Percentiles rank a stretch among this genome's conserved stretches.
phyloP scores from a whole-genome alignment of 2,329 filamentous ascomycete genomes.

The Aureobasidium sp. region DNA sequence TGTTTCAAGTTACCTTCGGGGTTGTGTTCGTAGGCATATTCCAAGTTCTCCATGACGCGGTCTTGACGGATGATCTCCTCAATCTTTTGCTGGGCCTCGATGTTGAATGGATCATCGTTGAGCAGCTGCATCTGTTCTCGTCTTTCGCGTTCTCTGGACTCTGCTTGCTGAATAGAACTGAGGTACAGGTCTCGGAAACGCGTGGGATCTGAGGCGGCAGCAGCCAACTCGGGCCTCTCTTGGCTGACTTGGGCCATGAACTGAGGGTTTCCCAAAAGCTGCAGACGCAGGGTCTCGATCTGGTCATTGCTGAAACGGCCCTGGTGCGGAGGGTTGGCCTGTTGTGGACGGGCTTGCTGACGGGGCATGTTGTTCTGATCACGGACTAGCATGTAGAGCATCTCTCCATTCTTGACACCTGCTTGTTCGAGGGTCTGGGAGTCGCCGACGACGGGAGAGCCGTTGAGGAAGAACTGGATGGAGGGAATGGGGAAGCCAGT shows the following conservation, averaged over 20 bases:
- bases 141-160: slow-evolving; percentile 66
- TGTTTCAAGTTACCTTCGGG: slow-evolving; percentile 64
- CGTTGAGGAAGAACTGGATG: slow-evolving; percentile 88
- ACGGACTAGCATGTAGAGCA: slow-evolving; percentile 77
- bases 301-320: slow-evolving; percentile 24
- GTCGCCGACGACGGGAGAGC: slow-evolving; percentile 69
- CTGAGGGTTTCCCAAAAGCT: slow-evolving; percentile 71
- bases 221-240: slow-evolving; percentile 69
- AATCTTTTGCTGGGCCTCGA: slow-evolving; percentile 84
- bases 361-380: slow-evolving; percentile 41
- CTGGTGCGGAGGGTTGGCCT: slow-evolving; percentile 19
- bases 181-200: slow-evolving; percentile 69
- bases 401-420: slow-evolving; percentile 78
- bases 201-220: slow-evolving; percentile 65
- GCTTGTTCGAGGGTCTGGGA: slow-evolving; percentile 74
- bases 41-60: slow-evolving; percentile 86
- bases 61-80: slow-evolving; percentile 97
- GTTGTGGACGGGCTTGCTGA: slow-evolving; percentile 31
- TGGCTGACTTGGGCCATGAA: slow-evolving; percentile 64
- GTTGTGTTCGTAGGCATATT: slow-evolving; percentile 95
- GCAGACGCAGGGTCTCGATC: slow-evolving; percentile 79
- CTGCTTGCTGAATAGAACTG: slow-evolving; percentile 62
- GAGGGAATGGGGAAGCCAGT: slow-evolving; percentile 62
- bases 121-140: slow-evolving; percentile 76
- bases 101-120: slow-evolving; percentile 90